Evolutionary conservation across 305 asterid species (phyloP).

Genomic region (Fraxinus platypoda): DNA sequence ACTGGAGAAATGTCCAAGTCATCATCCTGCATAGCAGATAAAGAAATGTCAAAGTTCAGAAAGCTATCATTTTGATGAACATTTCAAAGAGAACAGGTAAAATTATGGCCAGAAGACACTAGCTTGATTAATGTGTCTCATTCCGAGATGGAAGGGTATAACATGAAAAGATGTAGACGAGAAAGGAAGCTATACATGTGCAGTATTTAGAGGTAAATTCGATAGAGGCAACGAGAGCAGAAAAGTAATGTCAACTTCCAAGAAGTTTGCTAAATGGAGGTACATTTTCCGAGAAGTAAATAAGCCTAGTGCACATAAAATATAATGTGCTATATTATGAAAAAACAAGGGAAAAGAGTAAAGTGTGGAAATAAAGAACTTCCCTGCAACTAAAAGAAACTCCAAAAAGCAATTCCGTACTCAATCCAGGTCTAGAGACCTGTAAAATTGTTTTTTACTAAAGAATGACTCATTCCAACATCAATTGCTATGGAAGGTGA

Average conservation of each 20-base stretch:
- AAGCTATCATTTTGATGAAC: background rate
- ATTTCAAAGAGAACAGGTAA: background rate
- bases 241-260: background rate
- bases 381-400: background rate
- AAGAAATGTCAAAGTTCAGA: background rate
- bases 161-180: background rate
- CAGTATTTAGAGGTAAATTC: background rate
- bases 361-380: background rate
- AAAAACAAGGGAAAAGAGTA: background rate
- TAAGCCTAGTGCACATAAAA: background rate
- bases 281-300: background rate
- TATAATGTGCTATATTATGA: background rate
- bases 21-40: conserved; percentile 64
- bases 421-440: background rate
- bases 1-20: conserved; percentile 83
- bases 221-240: background rate
- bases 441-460: background rate
- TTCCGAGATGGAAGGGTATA: background rate
- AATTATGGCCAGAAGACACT: background rate
- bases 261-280: background rate
- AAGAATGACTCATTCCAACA: background rate
- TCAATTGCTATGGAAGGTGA: background rate
- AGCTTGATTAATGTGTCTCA: background rate
- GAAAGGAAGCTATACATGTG: background rate
- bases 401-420: background rate